Evolutionary conservation across 106 monocot genomes (phyloP).

Genomic region (Alisma plantagoaquatica): DNA sequence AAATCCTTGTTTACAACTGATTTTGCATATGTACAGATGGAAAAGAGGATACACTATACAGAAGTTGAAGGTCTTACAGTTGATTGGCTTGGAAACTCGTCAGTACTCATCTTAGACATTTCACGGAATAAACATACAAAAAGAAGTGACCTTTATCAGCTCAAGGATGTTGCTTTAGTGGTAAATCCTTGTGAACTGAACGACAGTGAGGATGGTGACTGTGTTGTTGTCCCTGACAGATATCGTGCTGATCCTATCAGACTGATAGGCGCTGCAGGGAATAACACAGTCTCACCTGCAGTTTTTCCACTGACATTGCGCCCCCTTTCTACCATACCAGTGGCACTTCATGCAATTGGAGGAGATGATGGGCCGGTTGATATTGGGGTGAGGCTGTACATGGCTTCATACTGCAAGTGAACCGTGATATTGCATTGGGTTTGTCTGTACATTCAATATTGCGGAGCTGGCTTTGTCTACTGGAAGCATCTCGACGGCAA

Average conservation of each 20-base stretch:
- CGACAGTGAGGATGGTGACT: not conserved
- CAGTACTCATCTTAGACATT: constrained; percentile 21
- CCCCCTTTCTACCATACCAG: constrained; percentile 19
- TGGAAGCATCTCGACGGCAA: too few relatives aligned
- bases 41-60: constrained; percentile 13
- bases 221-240: not conserved
- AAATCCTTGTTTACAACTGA: not conserved
- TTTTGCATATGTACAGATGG: constrained; percentile 10
- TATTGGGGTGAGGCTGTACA: constrained; percentile 19
- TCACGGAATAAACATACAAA: constrained; percentile 3
- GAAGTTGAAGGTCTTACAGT: constrained; percentile 20
- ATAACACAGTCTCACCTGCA: constrained; percentile 2
- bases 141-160: not conserved
- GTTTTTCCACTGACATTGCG: constrained; percentile 17
- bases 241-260: not conserved
- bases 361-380: constrained; percentile 18
- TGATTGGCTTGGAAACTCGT: constrained; percentile 24
- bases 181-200: constrained; percentile 4
- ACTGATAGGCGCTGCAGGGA: not conserved
- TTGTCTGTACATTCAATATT: too few relatives aligned
- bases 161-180: constrained; percentile 7
- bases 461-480: too few relatives aligned
- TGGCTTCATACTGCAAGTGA: constrained; percentile 14
- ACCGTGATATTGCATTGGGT: too few relatives aligned
- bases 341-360: constrained; percentile 26